Conservation (phyloP, 305 asterid genomes). For the Vinca major region DNA sequence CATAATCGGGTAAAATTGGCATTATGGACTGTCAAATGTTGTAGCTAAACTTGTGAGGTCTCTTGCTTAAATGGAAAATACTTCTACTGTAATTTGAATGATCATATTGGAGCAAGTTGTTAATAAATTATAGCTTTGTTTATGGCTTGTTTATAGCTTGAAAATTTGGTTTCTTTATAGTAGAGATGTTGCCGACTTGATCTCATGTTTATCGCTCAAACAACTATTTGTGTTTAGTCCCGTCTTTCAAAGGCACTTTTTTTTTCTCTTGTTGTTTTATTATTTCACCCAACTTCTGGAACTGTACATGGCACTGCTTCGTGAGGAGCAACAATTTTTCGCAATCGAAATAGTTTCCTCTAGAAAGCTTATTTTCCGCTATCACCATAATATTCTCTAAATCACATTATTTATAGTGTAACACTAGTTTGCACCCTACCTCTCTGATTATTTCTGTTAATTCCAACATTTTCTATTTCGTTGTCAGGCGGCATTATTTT, state of each 20-base stretch:
- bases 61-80: background rate
- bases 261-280: background rate
- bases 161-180: background rate
- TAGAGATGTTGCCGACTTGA: background rate
- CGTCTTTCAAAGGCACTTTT: background rate
- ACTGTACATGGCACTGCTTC: background rate
- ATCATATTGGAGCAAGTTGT: background rate
- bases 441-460: conserved; percentile 1
- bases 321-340: background rate
- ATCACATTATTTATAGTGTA: background rate
- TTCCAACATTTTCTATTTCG: conserved; percentile 17
- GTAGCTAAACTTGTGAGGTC: background rate
- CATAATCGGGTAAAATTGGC: background rate
- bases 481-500: conserved; percentile 71
- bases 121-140: too few relatives aligned
- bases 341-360: background rate
- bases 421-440: background rate
- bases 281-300: background rate
- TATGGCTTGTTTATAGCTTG: background rate
- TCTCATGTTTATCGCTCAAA: background rate
- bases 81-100: background rate
- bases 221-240: background rate
- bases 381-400: background rate
- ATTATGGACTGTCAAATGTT: background rate
- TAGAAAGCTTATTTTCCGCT: background rate